Evolutionary conservation across 2,329 filamentous ascomycete genomes (phyloP).

Genomic region (Aureobasidium sp.): DNA sequence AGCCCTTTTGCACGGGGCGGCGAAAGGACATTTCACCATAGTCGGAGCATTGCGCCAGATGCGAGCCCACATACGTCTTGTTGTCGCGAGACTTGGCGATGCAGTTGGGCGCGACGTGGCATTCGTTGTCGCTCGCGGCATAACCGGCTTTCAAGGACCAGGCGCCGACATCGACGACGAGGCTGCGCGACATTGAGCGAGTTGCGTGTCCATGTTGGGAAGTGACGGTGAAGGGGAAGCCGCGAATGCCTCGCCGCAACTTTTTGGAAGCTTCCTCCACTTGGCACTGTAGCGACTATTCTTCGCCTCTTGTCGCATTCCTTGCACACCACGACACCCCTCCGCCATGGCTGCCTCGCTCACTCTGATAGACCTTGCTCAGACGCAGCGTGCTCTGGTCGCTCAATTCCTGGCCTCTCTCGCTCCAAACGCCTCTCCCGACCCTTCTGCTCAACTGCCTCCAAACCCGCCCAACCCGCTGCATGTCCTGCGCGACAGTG

Average conservation of each 20-base stretch:
- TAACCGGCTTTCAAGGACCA: conserved; percentile 88
- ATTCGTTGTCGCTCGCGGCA: conserved; percentile 36
- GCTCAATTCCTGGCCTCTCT: conserved; percentile 27
- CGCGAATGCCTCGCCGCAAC: too few relatives aligned
- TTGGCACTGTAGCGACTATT: too few relatives aligned
- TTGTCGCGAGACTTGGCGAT: conserved; percentile 71
- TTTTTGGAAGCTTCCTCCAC: too few relatives aligned
- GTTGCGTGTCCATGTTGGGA: background rate
- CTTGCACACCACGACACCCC: background rate
- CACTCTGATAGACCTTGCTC: conserved; percentile 26
- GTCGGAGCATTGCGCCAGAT: conserved; percentile 72
- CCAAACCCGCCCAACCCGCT: conserved; percentile 48
- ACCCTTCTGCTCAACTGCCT: conserved; percentile 20
- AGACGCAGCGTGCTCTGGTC: conserved; percentile 28
- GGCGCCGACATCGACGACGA: conserved; percentile 84
- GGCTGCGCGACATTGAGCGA: conserved; percentile 8
- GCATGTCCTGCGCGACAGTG: conserved; percentile 62
- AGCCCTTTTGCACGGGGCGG: conserved; percentile 87
- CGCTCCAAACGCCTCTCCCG: conserved; percentile 20
- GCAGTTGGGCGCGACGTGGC: conserved; percentile 75
- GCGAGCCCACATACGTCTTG: conserved; percentile 70
- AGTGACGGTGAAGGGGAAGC: too few relatives aligned
- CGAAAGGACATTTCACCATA: conserved; percentile 85
- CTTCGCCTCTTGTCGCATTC: background rate
- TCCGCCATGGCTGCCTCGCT: conserved; percentile 24